These are phyloP conservation scores for Trypanosoma lewisi DNA, from an alignment of 208 protist species.

Conservation along the genomic window DNA sequence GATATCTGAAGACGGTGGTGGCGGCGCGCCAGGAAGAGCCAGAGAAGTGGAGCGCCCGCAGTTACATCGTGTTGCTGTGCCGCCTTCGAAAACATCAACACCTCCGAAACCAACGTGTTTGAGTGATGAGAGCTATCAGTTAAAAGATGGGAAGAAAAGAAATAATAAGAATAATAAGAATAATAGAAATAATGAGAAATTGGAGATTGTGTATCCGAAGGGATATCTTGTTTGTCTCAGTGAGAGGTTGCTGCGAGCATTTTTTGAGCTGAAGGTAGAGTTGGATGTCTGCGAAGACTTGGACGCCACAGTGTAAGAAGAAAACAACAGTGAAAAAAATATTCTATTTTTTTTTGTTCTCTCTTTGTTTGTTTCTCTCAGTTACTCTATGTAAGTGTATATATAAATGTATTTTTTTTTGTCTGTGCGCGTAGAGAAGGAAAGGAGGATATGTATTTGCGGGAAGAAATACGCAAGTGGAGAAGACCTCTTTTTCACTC, in stretches of 20 bases:
- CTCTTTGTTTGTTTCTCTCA: background rate
- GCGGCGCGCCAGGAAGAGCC: no score
- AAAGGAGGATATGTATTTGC: background rate
- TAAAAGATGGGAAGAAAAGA: background rate
- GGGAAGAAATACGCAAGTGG: background rate
- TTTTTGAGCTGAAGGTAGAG: conserved; percentile 59
- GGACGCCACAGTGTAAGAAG: conserved; percentile 27
- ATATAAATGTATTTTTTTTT: background rate
- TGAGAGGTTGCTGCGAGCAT: conserved; percentile 48
- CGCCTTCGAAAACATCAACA: background rate
- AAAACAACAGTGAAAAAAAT: background rate
- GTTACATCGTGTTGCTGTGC: background rate
- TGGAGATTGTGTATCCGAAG: conserved; percentile 48
- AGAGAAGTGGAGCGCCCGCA: background rate
- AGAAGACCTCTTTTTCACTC: background rate
- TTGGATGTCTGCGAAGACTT: conserved; percentile 81
- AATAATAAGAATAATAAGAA: background rate
- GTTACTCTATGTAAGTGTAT: background rate
- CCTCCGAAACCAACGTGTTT: conserved; percentile 17
- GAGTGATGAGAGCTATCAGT: background rate
- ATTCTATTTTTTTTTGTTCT: background rate
- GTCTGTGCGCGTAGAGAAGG: background rate
- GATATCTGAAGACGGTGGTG: background rate
- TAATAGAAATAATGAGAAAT: conserved; percentile 16
- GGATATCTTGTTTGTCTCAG: conserved; percentile 69